Base-by-base conservation (phyloP, 2,329 filamentous ascomycete genomes). In the Botrytis elliptica region DNA sequence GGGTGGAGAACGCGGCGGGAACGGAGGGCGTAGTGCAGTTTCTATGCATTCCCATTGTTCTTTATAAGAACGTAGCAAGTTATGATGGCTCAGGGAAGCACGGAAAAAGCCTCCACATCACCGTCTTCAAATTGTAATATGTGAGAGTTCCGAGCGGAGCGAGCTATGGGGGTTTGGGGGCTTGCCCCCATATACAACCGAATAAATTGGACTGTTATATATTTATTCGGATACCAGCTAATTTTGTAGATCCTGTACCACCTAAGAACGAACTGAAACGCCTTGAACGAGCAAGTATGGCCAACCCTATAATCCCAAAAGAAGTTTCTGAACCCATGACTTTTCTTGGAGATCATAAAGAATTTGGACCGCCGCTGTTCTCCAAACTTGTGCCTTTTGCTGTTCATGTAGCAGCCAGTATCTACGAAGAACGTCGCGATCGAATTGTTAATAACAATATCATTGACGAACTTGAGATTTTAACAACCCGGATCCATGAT, bases 301-400 rank as follows among this genome's bases (percentile, higher is more conserved):
- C 97, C 0, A 85, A 90, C 22, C 86, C 93, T 1, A 91, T 91
- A 75, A 87, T 94, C 1, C 95, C 96, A 0, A 91, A 91, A 33
- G 93, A 98, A 80, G 89, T 99, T 1, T 90, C 91, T 0, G 91
- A 94, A 73, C 94, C 95, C 0, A 90, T 93, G 71, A 90, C 93
- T 0, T 90, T 93, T 81, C 86, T 99, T 6, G 94, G 94, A 2
- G 92, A 96, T 20, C 88, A 91, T 63, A 90, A 90, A 22, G 91
- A 95, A 74, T 92, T 98, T 78, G 95, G 96, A 0, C 90, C 90
- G 36, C 93, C 94, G 0, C 84, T 99, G 0, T 98, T 99, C 81
- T 90, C 93, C 2, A 96, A 95, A 78, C 87, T 99, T 2, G 96
- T 99, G 0, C 96, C 96, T 0, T 98, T 98, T 81, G 94, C 95